Evolutionary conservation across 176 grass and related monocot species (phyloP).

Genomic region (Avena insularis): DNA sequence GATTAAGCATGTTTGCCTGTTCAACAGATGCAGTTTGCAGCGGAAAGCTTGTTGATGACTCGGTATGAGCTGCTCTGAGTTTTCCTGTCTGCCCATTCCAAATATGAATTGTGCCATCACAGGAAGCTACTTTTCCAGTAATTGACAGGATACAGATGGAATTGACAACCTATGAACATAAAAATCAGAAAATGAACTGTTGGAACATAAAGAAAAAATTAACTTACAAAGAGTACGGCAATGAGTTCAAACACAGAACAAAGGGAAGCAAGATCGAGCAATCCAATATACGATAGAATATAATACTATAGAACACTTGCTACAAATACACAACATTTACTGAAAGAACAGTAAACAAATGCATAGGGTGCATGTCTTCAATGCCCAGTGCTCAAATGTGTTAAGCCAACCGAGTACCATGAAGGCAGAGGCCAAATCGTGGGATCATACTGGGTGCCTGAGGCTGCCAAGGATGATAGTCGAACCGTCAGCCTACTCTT

Average conservation of each 20-base stretch:
- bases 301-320: neutral
- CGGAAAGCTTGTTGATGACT: constrained; percentile 67
- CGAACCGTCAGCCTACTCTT: neutral
- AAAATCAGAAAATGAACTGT: constrained; percentile 18
- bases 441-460: neutral
- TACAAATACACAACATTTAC: constrained; percentile 13
- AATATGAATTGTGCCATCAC: constrained; percentile 96
- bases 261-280: constrained; percentile 9
- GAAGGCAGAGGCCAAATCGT: neutral
- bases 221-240: constrained; percentile 13
- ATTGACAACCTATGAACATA: constrained; percentile 82
- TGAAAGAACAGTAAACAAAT: constrained; percentile 13
- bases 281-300: constrained; percentile 23
- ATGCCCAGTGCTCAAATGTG: neutral
- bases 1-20: constrained; percentile 87
- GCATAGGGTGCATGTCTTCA: neutral
- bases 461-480: neutral
- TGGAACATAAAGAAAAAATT: constrained; percentile 17
- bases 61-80: constrained; percentile 74
- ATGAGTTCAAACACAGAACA: constrained; percentile 35
- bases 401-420: neutral
- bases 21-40: constrained; percentile 61
- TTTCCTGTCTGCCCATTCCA: constrained; percentile 94
- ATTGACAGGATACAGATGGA: constrained; percentile 72
- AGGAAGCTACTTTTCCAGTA: constrained; percentile 84